Conservation (phyloP, 768 basidiomycete species). For the Lyophyllum shimeji region DNA sequence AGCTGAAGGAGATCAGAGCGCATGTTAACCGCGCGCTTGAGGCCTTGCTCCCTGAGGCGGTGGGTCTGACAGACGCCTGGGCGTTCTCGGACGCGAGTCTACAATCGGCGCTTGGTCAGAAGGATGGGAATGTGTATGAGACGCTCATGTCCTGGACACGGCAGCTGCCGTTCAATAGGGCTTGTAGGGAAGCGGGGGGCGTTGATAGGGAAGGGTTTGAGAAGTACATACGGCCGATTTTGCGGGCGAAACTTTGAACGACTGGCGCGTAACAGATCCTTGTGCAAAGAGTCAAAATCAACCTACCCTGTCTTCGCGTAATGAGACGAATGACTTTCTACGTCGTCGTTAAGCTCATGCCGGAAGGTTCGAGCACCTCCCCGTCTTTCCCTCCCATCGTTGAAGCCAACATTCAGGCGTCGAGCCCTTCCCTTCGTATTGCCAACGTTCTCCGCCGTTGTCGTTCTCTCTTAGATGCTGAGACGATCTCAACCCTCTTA, state of each 20-base stretch:
- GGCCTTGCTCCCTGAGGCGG: constrained; percentile 20
- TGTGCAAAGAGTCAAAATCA: no score
- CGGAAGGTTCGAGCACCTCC: no score
- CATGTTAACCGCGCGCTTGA: constrained; percentile 12
- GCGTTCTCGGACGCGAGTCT: constrained; percentile 25
- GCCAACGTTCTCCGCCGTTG: no score
- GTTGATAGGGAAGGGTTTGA: constrained; percentile 20
- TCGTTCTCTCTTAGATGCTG: no score
- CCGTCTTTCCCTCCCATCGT: no score
- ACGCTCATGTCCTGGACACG: constrained; percentile 24
- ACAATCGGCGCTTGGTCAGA: constrained; percentile 19
- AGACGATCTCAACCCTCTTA: no score
- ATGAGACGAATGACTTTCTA: no score
- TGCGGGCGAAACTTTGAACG: constrained; percentile 6
- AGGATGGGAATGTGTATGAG: constrained; percentile 26
- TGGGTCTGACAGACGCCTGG: constrained; percentile 25
- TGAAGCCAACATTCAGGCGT: no score
- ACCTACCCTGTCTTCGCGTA: no score
- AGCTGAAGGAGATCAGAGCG: constrained; percentile 14
- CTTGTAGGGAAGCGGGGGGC: constrained; percentile 10
- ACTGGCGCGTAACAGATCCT: no score
- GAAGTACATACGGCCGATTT: constrained; percentile 15
- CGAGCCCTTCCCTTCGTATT: no score
- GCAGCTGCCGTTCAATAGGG: constrained; percentile 21
- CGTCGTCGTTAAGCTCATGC: no score